These are phyloP conservation scores for Prosopis cineraria DNA, from an alignment of 306 rosid species.

Conservation along the genomic window DNA sequence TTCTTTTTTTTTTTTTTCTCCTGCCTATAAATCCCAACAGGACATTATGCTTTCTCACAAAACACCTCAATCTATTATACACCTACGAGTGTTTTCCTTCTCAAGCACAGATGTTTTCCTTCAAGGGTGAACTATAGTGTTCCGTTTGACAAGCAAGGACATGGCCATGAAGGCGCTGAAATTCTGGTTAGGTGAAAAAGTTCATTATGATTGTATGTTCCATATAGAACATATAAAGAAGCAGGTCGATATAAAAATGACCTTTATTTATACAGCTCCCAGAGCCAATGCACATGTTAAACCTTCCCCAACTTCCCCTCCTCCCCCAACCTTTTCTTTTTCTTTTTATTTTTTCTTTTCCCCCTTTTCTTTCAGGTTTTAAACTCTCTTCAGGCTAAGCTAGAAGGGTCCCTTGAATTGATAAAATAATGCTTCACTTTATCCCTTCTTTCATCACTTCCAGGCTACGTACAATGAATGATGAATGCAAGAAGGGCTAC, in stretches of 20 bases:
- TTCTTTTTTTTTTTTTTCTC: not conserved
- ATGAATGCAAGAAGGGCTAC: constrained; percentile 43
- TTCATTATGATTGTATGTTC: not conserved
- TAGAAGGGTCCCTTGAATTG: constrained; percentile 51
- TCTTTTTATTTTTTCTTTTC: not conserved
- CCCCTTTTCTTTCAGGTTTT: not conserved
- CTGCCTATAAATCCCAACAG: not conserved
- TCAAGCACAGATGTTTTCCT: not conserved
- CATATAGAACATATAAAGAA: constrained; percentile 8
- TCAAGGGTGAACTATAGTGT: not conserved
- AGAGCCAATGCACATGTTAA: constrained; percentile 38
- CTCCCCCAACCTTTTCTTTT: not conserved
- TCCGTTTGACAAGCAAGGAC: not conserved
- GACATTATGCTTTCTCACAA: not conserved
- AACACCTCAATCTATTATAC: not conserved
- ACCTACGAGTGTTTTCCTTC: not conserved
- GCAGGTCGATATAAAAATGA: constrained; percentile 3
- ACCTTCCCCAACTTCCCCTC: not conserved
- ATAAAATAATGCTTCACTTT: constrained; percentile 52
- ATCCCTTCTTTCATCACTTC: constrained; percentile 48
- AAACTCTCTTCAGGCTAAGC: constrained; percentile 31
- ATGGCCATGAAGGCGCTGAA: constrained; percentile 16
- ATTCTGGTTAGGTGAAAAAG: constrained; percentile 9
- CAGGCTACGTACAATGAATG: constrained; percentile 49
- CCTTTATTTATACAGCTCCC: constrained; percentile 50